Evolutionary conservation across 2,329 filamentous ascomycete genomes (phyloP), one percentile per base, ranked within the genome.

Genomic region (Exophiala calicioides): DNA sequence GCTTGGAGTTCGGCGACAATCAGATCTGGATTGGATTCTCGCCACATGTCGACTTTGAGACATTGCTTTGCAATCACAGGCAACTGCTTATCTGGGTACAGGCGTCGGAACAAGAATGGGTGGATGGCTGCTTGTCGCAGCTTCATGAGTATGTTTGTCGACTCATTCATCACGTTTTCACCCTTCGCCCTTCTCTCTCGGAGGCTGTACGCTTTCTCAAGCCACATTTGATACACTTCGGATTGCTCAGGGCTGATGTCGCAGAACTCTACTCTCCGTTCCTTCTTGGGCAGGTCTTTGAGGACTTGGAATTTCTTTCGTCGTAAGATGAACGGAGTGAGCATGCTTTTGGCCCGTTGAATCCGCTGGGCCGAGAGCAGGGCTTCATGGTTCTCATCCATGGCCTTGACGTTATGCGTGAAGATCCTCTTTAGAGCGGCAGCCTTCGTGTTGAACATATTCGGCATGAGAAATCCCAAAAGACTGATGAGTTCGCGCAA

Each of bases 221-320:
- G 81, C 42, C 86, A 78, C 38, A 79, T 74, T 3, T 83, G 73
- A 67, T 97, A 97, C 1, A 94, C 81, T 5, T 77, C 73, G 56
- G 77, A 77, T 63, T 98, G 93, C 0, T 76, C 73, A 2, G 78
- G 71, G 21, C 85, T 86, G 73, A 97, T 81, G 4, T 86, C 81
- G 65, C 91, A 96, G 61, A 86, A 85, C 52, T 90, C 82, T 1
- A 96, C 84, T 3, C 82, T 81, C 50, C 83, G 82, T 8, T 79
- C 82, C 72, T 97, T 97, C 40, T 77, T 74, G 0, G 93, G 90
- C 55, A 98, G 77, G 61, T 93, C 86, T 35, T 78, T 76, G 33
- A 97, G 77, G 6, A 96, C 90, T 61, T 97, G 90, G 37, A 88
- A 82, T 71, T 98, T 98, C 70, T 93, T 91, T 5, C 93, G 81